A percentile compares a stretch with the other conserved stretches of the same genome.
phyloP scores from a whole-genome alignment of 768 basidiomycete species.

The Gloeophyllum trabeum region DNA sequence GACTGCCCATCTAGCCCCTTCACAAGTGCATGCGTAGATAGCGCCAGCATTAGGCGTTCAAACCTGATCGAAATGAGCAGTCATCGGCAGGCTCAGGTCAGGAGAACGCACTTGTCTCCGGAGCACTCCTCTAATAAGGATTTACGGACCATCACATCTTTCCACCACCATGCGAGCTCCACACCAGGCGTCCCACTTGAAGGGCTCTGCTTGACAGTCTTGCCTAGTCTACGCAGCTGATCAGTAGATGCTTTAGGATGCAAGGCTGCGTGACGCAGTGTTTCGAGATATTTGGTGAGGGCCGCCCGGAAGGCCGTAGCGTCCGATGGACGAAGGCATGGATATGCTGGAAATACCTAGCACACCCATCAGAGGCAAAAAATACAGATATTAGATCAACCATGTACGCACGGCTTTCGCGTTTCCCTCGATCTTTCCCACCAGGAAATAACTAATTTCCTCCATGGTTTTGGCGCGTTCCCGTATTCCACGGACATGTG shows the following conservation, averaged over 20 bases:
- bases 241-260: constrained; percentile 16
- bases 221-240: too few species aligned
- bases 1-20: too few species aligned
- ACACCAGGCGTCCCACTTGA: constrained; percentile 1
- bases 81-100: constrained; percentile 1
- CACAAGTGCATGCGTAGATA: constrained; percentile 40
- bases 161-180: constrained; percentile 42
- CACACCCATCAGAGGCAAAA: constrained; percentile 4
- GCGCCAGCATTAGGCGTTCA: constrained; percentile 34
- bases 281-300: constrained; percentile 38
- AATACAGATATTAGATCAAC: too few species aligned
- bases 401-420: constrained; percentile 15
- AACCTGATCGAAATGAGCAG: constrained; percentile 28
- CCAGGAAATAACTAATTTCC: constrained; percentile 38
- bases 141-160: constrained; percentile 41
- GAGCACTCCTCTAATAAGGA: constrained; percentile 44
- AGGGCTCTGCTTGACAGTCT: too few species aligned
- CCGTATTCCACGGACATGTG: constrained; percentile 31
- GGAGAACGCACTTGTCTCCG: constrained; percentile 31
- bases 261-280: constrained; percentile 27
- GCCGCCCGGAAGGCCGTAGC: constrained; percentile 38
- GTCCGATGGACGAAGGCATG: constrained; percentile 40
- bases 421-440: constrained; percentile 29
- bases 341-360: constrained; percentile 38
- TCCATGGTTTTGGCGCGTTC: constrained; percentile 42